Base-by-base conservation (phyloP, 345 rosid genomes). In the Psidium friedrichsthalianum region DNA sequence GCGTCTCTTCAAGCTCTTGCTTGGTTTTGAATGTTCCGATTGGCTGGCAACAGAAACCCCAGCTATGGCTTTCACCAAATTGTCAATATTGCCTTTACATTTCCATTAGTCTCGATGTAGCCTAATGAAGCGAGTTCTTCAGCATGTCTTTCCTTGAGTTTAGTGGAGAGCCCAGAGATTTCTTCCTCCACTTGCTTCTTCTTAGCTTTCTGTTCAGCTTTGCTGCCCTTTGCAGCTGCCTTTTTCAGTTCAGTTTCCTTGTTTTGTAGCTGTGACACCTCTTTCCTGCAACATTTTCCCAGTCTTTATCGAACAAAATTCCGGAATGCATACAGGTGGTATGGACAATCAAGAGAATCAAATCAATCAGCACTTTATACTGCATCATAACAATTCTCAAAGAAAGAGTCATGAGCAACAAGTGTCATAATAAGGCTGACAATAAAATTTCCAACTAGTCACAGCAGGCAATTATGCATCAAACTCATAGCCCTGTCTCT, bases 141-240 rank as follows among this genome's bases (percentile, higher is more conserved):
- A 16, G 96, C 91, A 27, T 97, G 99, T 78, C 89, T 96, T 84
- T 92, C 94, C 90, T 93, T 94, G 22, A 97, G 95, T 87, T 94
- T 87, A 1, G 93, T 40, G 32, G 98, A 96, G 44, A 93, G 98
- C 85, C 82, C 92, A 1, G 95, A 90, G 20, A 97, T 87, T 86
- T 96, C 97, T 87, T 97, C 99, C 88, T 95, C 98, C 36, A 95
- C 97, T 87, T 92, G 96, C 94, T 96, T 97, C 95, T 94, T 96
- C 94, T 97, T 95, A 18, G 99, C 94, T 87, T 97, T 97, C 90
- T 94, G 99, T 87, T 97, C 99, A 51, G 99, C 98, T 90, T 97
- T 97, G 91, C 94, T 96, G 81, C 99, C 98, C 89, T 92, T 97
- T 8, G 99, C 99, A 59, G 99, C 99, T 0, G 92, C 98, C 89